Conservation (phyloP, 371 early-diverging fungal species). For the Lichtheimia ramosa region DNA sequence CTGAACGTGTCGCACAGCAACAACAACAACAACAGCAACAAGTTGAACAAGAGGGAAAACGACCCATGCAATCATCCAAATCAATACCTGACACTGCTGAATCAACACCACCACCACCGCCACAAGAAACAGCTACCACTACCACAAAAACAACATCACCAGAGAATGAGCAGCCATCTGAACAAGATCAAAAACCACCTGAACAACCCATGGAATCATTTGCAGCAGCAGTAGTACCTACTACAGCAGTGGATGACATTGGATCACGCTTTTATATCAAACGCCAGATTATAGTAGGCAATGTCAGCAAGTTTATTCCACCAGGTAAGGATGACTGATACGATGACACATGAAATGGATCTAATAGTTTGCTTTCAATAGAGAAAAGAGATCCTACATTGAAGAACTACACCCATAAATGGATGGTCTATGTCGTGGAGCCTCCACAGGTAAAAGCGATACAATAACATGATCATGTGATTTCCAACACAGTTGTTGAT, state of each 20-base stretch:
- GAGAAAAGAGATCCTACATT: conserved; percentile 65
- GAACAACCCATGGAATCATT: conserved; percentile 24
- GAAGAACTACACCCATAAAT: conserved; percentile 75
- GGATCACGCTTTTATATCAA: conserved; percentile 89
- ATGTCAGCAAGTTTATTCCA: conserved; percentile 76
- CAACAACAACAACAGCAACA: background rate
- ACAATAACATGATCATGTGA: background rate
- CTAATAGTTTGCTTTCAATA: conserved; percentile 5
- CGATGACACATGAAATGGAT: background rate
- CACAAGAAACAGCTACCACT: background rate
- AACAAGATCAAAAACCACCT: background rate
- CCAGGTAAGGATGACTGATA: conserved; percentile 34
- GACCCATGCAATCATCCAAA: conserved; percentile 12
- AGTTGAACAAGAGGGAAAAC: background rate
- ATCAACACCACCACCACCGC: background rate
- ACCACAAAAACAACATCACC: background rate
- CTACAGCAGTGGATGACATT: conserved; percentile 27
- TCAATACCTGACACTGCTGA: conserved; percentile 13
- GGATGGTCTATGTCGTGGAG: conserved; percentile 87
- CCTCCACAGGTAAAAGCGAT: conserved; percentile 38
- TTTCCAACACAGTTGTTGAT: background rate
- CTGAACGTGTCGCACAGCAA: conserved; percentile 22
- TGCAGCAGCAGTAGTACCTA: conserved; percentile 19
- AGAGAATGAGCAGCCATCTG: background rate
- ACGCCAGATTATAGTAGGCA: conserved; percentile 79